Evolutionary conservation across 2,329 filamentous ascomycete species (phyloP).

Genomic region (Paracamarosporium sp.): DNA sequence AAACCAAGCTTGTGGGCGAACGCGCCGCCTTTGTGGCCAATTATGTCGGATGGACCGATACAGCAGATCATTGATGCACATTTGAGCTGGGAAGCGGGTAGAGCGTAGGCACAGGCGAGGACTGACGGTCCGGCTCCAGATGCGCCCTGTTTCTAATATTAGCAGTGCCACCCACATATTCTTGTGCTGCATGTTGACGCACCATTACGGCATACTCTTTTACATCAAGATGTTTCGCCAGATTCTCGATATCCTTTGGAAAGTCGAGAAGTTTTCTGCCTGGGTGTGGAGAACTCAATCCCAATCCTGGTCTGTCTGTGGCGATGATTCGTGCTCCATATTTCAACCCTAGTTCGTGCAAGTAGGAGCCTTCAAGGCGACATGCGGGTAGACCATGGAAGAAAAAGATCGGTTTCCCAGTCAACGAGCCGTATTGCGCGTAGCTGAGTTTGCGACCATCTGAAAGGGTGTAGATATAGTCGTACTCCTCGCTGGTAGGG

Average conservation of each 20-base stretch:
- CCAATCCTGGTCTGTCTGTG: conserved; percentile 35
- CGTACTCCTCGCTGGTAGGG: conserved; percentile 31
- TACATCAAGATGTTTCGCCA: conserved; percentile 28
- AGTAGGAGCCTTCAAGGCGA: conserved; percentile 33
- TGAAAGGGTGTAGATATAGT: conserved; percentile 37
- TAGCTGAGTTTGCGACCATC: conserved; percentile 47
- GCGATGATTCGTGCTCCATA: conserved; percentile 33
- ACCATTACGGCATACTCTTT: conserved; percentile 33
- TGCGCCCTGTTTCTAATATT: conserved; percentile 26
- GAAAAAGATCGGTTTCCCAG: conserved; percentile 33
- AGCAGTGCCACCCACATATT: too few species aligned
- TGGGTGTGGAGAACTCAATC: conserved; percentile 32
- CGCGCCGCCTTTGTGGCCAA: conserved; percentile 17
- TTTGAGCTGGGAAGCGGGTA: conserved; percentile 29
- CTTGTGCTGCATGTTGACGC: background rate
- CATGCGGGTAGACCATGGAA: conserved; percentile 40
- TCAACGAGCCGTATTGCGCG: conserved; percentile 37
- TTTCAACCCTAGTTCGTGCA: conserved; percentile 27
- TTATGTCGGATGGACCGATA: conserved; percentile 45
- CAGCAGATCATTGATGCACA: conserved; percentile 35
- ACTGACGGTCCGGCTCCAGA: conserved; percentile 43
- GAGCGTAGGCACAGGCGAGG: conserved; percentile 33
- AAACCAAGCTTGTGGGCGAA: conserved; percentile 35
- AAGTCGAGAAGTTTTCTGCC: conserved; percentile 28
- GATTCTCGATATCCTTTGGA: conserved; percentile 29